phyloP scores from a whole-genome alignment of 352 stramenopile species.

The Pythium dissotocum region DNA sequence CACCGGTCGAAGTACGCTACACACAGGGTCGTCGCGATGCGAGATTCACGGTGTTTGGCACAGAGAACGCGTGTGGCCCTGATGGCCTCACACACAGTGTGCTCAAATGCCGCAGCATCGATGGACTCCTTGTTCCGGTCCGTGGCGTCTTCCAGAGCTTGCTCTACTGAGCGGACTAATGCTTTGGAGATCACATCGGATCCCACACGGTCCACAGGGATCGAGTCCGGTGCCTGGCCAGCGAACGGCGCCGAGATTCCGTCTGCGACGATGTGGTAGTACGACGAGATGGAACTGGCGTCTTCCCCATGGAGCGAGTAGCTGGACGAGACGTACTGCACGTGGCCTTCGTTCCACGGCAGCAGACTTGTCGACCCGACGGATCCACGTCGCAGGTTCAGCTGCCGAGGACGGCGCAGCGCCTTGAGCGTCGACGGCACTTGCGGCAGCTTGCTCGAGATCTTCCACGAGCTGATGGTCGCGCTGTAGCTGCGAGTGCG shows the following conservation, averaged over 20 bases:
- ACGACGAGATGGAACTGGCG: constrained; percentile 46
- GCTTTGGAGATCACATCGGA: constrained; percentile 58
- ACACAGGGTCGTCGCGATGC: constrained; percentile 63
- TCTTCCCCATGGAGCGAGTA: constrained; percentile 76
- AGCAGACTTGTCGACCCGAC: constrained; percentile 7
- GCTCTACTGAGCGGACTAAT: constrained; percentile 52
- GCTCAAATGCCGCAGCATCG: constrained; percentile 45
- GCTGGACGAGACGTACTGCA: constrained; percentile 44
- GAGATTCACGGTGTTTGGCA: constrained; percentile 54
- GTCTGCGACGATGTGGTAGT: constrained; percentile 82
- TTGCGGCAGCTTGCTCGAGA: constrained; percentile 29
- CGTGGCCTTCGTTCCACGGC: constrained; percentile 28
- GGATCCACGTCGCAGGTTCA: constrained; percentile 19
- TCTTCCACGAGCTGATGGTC: constrained; percentile 20
- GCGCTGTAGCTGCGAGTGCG: constrained; percentile 17
- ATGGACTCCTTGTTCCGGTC: constrained; percentile 48
- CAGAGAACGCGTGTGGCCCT: constrained; percentile 58
- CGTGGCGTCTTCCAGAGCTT: constrained; percentile 56
- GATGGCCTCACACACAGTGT: constrained; percentile 53
- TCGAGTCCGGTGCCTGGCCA: constrained; percentile 26
- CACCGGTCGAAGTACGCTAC: constrained; percentile 79
- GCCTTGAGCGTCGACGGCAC: constrained; percentile 27
- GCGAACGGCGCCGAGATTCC: constrained; percentile 70
- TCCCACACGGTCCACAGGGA: constrained; percentile 33
- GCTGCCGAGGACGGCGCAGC: constrained; percentile 24